Percentiles rank a stretch among this genome's conserved stretches.
Conservation (phyloP, 208 protist species). For the Crithidia acanthocephali region DNA sequence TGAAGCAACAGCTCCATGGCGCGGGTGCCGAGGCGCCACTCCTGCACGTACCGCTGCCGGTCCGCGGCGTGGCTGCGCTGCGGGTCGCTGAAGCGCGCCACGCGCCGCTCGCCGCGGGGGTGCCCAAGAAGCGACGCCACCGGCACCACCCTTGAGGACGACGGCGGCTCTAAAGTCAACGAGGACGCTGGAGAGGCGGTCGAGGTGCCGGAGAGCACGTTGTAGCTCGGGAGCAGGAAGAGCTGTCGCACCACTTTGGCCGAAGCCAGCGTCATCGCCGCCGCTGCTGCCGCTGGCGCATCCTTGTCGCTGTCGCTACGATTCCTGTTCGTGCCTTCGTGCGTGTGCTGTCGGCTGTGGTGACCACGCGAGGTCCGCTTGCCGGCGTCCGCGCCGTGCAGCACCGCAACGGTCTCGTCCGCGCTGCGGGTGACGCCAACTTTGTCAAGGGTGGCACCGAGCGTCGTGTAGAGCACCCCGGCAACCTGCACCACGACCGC, state of each 20-base stretch:
- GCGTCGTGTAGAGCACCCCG: slow-evolving; percentile 14
- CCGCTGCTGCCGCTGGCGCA: neutral
- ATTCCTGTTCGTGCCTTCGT: neutral
- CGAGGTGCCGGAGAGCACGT: slow-evolving; percentile 5
- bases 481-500: slow-evolving; percentile 12
- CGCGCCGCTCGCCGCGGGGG: neutral
- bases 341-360: neutral
- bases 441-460: slow-evolving; percentile 28
- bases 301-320: neutral
- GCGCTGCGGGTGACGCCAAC: slow-evolving; percentile 14
- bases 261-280: neutral
- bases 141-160: neutral
- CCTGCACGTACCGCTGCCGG: slow-evolving; percentile 21
- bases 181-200: no score
- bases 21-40: slow-evolving; percentile 21
- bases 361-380: neutral
- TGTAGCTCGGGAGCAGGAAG: slow-evolving; percentile 24
- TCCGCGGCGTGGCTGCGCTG: slow-evolving; percentile 16
- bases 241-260: slow-evolving; percentile 15
- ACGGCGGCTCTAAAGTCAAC: neutral
- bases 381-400: neutral
- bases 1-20: slow-evolving; percentile 11
- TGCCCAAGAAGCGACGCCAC: neutral
- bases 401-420: neutral
- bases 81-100: slow-evolving; percentile 11